Percentiles rank a stretch among this genome's conserved stretches.
phyloP scores from a whole-genome alignment of 306 rosid genomes.

The Styphnolobium japonicum region DNA sequence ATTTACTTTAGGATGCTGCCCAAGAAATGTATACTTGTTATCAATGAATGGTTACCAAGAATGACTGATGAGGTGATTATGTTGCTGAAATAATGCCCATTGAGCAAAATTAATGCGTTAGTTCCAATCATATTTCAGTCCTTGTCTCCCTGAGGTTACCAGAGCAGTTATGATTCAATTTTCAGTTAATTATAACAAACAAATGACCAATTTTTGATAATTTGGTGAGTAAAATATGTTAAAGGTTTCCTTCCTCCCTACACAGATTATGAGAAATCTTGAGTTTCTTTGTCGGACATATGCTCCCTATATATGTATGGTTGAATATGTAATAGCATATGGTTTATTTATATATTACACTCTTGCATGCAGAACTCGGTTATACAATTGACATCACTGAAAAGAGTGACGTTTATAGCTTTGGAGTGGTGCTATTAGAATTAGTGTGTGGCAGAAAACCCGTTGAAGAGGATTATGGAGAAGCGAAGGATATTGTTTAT shows the following conservation, averaged over 20 bases:
- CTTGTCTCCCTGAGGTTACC: neutral
- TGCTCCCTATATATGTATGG: neutral
- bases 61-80: neutral
- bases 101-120: neutral
- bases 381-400: constrained; percentile 70
- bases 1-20: neutral
- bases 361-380: constrained; percentile 70
- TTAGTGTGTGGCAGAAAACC: constrained; percentile 78
- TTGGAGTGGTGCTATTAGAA: constrained; percentile 85
- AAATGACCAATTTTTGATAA: neutral
- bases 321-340: neutral
- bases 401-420: constrained; percentile 91
- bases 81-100: neutral
- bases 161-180: neutral
- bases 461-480: constrained; percentile 81
- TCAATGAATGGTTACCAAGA: neutral
- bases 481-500: constrained; percentile 82
- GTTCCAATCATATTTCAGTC: neutral
- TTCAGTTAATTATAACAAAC: neutral
- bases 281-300: neutral
- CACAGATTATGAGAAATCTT: neutral
- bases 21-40: neutral
- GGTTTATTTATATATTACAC: neutral
- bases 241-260: neutral
- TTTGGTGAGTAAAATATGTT: neutral